Evolutionary conservation across 1,284 basidiomycete species (phyloP), one percentile per base, ranked within the genome.

Genomic region (Heterobasidion occidentale): DNA sequence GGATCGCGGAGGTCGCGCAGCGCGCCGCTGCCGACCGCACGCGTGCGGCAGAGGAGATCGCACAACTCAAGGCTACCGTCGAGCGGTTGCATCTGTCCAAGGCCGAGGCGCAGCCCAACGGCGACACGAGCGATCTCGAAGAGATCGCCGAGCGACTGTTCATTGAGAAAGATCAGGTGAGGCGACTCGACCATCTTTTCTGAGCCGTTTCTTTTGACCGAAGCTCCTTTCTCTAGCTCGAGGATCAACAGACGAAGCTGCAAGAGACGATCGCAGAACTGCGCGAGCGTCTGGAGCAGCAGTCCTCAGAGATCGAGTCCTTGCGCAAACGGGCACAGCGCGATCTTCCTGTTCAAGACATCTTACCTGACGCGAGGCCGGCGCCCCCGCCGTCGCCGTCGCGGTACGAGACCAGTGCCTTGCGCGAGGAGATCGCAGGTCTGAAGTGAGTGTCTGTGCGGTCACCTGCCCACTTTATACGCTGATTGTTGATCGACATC

Each of bases 371-470:
- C 50, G 62, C 69, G 8, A 46, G 67, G 51, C 60, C 67, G 42
- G 57, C 62, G 9, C 38, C 38, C 12, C 69, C 75, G 3, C 68
- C 75, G 5, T 70, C 75, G 6, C 72, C 79, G 15, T 84, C 82
- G 9, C 59, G 60, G 62, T 68, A 80, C 42, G 84, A 88, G 58
- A 62, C 77, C 19, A 71, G 76, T 46, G 68, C 67, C 27, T 70
- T 75, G 33, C 72, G 76, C 36, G 82, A 86, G 55, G 89, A 92
- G 68, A 82, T 90, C 58, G 84, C 77, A 17, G 89, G 89, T 9
- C 77, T 92, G 51, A 92, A 90, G 89, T 90, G 67, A 19, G 78
- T 67, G 46, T 36, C 56, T n/a, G 9, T 12, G 20, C 33, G 17
- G 9, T 20, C 19, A 35, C 15, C 55, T 42, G 46, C 20, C 45